Conservation (phyloP, 768 basidiomycete genomes). For the Boletus eberwhitei region DNA sequence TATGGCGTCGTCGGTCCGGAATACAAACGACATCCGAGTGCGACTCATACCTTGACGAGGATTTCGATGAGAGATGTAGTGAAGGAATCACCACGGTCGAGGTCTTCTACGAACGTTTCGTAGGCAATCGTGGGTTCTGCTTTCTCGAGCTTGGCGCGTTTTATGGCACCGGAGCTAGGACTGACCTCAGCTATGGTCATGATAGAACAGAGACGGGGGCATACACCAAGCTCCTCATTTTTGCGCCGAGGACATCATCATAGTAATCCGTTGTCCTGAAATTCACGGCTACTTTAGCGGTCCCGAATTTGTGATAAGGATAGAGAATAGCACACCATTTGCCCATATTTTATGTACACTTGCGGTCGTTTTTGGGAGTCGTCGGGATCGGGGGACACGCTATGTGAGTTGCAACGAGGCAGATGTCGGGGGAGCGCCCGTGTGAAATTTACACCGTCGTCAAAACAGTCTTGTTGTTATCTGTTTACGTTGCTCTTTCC, state of each 20-base stretch:
- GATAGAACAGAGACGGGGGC: constrained; percentile 23
- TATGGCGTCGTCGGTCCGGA: background rate
- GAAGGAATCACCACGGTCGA: constrained; percentile 79
- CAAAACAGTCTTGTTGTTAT: constrained; percentile 17
- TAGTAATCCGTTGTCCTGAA: constrained; percentile 67
- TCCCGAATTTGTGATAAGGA: background rate
- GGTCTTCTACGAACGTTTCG: constrained; percentile 70
- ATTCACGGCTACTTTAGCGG: background rate
- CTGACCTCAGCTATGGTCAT: background rate
- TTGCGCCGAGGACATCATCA: constrained; percentile 69
- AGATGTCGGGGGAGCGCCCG: constrained; percentile 17
- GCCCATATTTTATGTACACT: constrained; percentile 47
- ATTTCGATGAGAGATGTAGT: constrained; percentile 73
- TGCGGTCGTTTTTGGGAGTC: constrained; percentile 2
- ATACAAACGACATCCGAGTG: background rate
- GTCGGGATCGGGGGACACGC: constrained; percentile 5
- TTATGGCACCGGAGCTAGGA: constrained; percentile 68
- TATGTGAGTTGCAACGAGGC: constrained; percentile 24
- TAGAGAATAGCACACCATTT: constrained; percentile 53
- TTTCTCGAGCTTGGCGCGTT: constrained; percentile 63
- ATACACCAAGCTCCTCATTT: constrained; percentile 78
- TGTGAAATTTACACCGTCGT: constrained; percentile 19
- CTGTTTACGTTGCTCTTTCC: constrained; percentile 8
- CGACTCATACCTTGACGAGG: constrained; percentile 63
- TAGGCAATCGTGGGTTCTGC: constrained; percentile 63